Evolutionary conservation across 345 rosid genomes (phyloP).

Genomic region (Populus simonii): DNA sequence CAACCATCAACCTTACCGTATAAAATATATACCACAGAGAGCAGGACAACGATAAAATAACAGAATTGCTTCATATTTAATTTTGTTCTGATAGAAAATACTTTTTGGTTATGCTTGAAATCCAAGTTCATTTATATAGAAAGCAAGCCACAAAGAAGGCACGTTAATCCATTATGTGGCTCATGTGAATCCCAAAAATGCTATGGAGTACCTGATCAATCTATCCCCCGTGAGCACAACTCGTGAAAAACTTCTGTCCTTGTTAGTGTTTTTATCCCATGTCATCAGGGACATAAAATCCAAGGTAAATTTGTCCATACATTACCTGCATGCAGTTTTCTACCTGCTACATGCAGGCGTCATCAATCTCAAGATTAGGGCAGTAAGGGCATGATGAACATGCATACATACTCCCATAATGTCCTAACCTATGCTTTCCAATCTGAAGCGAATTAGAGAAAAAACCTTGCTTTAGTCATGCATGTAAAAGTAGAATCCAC

Average conservation of each 20-base stretch:
- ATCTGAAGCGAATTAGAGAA: neutral
- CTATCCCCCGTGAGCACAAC: neutral
- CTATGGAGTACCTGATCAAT: neutral
- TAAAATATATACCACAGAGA: neutral
- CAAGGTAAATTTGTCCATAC: neutral
- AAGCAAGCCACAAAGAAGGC: neutral
- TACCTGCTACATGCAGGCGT: too few relatives aligned
- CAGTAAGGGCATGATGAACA: neutral
- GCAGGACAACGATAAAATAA: neutral
- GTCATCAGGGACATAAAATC: neutral
- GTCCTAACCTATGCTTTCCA: neutral
- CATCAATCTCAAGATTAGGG: neutral
- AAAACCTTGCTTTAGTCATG: neutral
- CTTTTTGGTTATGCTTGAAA: neutral
- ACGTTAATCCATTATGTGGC: neutral
- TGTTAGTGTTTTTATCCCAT: neutral
- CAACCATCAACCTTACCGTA: conserved; percentile 1
- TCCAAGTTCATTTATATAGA: neutral
- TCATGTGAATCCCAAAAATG: neutral
- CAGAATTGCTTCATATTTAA: conserved; percentile 6
- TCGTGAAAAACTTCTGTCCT: neutral
- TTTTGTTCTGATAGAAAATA: neutral
- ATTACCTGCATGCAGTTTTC: neutral
- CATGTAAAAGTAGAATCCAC: neutral
- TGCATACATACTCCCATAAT: neutral